Percentiles rank a stretch among this genome's conserved stretches.
Conservation (phyloP, 202 grass and related monocot species). For the Setaria viridis region DNA sequence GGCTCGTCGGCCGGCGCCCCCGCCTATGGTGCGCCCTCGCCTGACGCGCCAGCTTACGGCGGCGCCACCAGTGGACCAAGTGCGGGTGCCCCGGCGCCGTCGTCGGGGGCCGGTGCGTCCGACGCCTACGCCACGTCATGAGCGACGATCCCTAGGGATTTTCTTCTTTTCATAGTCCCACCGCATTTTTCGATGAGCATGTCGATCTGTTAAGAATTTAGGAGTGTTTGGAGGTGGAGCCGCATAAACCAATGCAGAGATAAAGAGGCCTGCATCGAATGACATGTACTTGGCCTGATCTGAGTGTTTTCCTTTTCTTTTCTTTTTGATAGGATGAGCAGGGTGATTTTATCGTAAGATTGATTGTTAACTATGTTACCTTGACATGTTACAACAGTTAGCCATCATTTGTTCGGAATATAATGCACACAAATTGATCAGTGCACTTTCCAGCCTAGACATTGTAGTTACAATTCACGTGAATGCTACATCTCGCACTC, state of each 20-base stretch:
- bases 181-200: background rate
- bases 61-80: background rate
- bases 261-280: background rate
- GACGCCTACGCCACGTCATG: conserved; percentile 24
- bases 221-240: background rate
- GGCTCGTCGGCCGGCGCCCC: background rate
- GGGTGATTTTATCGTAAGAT: background rate
- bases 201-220: background rate
- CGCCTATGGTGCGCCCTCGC: no score
- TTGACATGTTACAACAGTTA: background rate
- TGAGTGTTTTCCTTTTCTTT: background rate
- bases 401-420: background rate
- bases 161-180: background rate
- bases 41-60: background rate
- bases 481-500: no score
- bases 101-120: background rate
- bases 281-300: background rate
- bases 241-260: background rate
- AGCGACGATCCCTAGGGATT: background rate
- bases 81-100: background rate
- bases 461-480: no score
- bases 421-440: no score
- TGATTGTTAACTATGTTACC: background rate
- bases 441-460: no score
- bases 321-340: background rate